Evolutionary conservation across 768 basidiomycete species (phyloP).

Genomic region (Rhizopogon sp.): DNA sequence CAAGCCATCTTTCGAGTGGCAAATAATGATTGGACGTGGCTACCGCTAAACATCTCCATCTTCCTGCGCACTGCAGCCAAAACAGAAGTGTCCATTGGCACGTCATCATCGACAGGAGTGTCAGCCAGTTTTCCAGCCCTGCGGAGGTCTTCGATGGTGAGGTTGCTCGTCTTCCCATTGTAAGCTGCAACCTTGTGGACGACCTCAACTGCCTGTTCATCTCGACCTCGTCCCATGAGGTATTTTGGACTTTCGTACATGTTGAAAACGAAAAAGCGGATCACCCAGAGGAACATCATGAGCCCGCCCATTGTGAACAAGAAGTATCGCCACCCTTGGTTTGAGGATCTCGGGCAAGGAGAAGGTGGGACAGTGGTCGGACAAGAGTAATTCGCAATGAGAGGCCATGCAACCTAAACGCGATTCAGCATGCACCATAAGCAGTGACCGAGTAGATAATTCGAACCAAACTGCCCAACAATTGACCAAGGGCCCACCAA

Average conservation of each 20-base stretch:
- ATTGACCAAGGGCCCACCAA: constrained; percentile 79
- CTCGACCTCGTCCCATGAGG: constrained; percentile 63
- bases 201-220: constrained; percentile 56
- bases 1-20: constrained; percentile 44
- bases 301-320: constrained; percentile 69
- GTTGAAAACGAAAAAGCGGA: constrained; percentile 64
- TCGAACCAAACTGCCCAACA: constrained; percentile 44
- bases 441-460: background rate
- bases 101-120: constrained; percentile 8
- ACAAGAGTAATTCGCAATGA: constrained; percentile 68
- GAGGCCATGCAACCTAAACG: constrained; percentile 62
- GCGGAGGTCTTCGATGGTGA: constrained; percentile 49
- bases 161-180: constrained; percentile 45
- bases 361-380: constrained; percentile 29
- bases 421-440: background rate
- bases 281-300: constrained; percentile 55
- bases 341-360: constrained; percentile 48
- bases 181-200: constrained; percentile 57
- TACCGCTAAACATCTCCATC: constrained; percentile 31
- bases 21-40: constrained; percentile 46
- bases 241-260: constrained; percentile 70
- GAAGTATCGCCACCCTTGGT: constrained; percentile 75
- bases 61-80: constrained; percentile 35
- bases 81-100: constrained; percentile 30
- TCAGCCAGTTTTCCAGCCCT: constrained; percentile 9